Evolutionary conservation across 164 flowering plant genomes (phyloP).

Genomic region (Aristolochia californica): DNA sequence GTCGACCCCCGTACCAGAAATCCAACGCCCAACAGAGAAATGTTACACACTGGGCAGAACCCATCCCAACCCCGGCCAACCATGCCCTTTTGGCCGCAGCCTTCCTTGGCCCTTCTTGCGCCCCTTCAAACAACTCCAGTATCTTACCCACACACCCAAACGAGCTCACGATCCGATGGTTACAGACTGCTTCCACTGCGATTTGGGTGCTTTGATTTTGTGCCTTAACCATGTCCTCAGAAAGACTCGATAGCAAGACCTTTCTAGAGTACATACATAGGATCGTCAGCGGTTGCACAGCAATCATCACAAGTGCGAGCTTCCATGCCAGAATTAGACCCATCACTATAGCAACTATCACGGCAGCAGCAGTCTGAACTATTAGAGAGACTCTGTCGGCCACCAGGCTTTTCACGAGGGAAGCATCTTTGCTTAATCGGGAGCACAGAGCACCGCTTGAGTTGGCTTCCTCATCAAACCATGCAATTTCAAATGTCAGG

Average conservation of each 20-base stretch:
- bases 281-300: conserved; percentile 35
- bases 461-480: conserved; percentile 76
- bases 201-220: conserved; percentile 16
- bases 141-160: conserved; percentile 13
- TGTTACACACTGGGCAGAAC: conserved; percentile 13
- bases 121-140: conserved; percentile 11
- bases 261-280: conserved; percentile 26
- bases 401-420: conserved; percentile 25
- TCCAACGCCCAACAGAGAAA: conserved; percentile 10
- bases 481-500: conserved; percentile 70
- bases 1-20: conserved; percentile 24
- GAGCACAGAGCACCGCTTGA: conserved; percentile 69
- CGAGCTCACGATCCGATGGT: conserved; percentile 17
- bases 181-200: conserved; percentile 20
- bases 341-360: conserved; percentile 21
- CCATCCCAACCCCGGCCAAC: conserved; percentile 20
- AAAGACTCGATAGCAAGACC: conserved; percentile 30
- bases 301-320: conserved; percentile 32
- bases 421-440: conserved; percentile 70
- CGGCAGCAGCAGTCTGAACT: conserved; percentile 26
- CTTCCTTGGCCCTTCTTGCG: conserved; percentile 11
- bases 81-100: conserved; percentile 16
- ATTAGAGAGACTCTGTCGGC: conserved; percentile 32
- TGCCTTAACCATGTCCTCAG: conserved; percentile 18
- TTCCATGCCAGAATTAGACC: conserved; percentile 31